Evolutionary conservation across 176 grass and related monocot genomes (phyloP).

Genomic region (Pontederia crassipes): DNA sequence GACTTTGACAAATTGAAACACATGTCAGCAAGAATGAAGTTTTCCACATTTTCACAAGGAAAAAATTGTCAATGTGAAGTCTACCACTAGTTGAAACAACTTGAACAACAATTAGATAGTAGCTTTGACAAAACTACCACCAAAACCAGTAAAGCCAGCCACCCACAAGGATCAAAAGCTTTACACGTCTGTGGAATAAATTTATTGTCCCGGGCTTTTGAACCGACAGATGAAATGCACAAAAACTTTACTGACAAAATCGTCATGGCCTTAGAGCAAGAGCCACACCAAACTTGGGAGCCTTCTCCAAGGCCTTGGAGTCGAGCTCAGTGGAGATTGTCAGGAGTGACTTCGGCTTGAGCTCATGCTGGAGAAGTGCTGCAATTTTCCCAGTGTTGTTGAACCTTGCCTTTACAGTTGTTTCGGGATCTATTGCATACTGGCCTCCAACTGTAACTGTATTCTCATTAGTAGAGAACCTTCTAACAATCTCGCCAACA

Average conservation of each 20-base stretch:
- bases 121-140: too few species aligned
- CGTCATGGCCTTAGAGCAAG: conserved; percentile 68
- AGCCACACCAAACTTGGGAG: conserved; percentile 75
- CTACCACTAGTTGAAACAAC: too few species aligned
- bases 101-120: too few species aligned
- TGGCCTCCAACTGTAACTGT: conserved; percentile 67
- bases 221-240: background rate
- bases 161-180: background rate
- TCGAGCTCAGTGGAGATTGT: conserved; percentile 89
- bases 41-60: too few species aligned
- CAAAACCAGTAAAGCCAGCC: background rate
- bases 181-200: background rate
- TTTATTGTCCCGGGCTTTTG: background rate
- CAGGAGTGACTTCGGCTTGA: conserved; percentile 68
- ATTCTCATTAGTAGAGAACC: conserved; percentile 77
- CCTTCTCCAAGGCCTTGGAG: conserved; percentile 77
- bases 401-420: conserved; percentile 67
- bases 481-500: conserved; percentile 72
- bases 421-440: conserved; percentile 58
- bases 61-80: too few species aligned
- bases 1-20: too few species aligned
- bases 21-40: too few species aligned
- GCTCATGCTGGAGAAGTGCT: conserved; percentile 73
- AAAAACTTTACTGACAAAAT: background rate
- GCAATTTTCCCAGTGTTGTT: conserved; percentile 83